Base-by-base conservation (phyloP, 352 stramenopile genomes). In the Stephanocyclus meneghinianus region DNA sequence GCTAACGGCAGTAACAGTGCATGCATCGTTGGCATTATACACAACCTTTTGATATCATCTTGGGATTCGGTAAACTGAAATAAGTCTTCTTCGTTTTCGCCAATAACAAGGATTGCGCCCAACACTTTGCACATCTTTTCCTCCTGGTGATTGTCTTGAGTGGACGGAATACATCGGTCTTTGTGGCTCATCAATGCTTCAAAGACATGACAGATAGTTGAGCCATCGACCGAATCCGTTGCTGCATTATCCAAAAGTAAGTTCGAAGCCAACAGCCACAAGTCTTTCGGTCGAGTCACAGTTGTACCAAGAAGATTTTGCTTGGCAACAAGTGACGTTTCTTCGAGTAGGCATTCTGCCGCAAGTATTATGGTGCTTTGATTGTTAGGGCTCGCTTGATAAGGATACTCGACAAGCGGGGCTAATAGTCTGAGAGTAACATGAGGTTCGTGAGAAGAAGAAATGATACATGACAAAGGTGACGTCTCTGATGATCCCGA, bases 341-440 rank as follows among this genome's bases (percentile, higher is more conserved):
- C 84, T 26, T 78, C 70, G 7, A 93, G 71, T 6, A 93, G 66
- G 70, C 86, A 91, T 57, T 86, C 74, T 45, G 86, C 85, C 0
- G 81, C 64, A 29, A 80, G 44, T 57, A 87, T 60, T 30, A 73
- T 87, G 50, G 75, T 37, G 67, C 65, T 63, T 76, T 48, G 47
- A 69, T 40, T 35, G 55, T n/a, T 18, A 29, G 57, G 62, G 16
- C 45, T 47, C 18, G 48, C 18, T 53, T 74, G 26, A 5, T 73
- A 73, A 2, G 78, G 42, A 64, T 79, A 86, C 15, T 77, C 74
- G 18, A 91, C 71, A 45, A 85, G 78, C 47, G 87, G 78, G 29
- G 81, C 67, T 15, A 93, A 35, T 15, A 93, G 56, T n/a, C 86
- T 62, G 35, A 93, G 76, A 29, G 83, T 76, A 45, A 90, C 61